A percentile compares a stretch with the other conserved stretches of the same genome.
These are phyloP conservation scores for Aspergillus ostianus DNA, from an alignment of 495 filamentous ascomycete genomes.

Conservation along the genomic window DNA sequence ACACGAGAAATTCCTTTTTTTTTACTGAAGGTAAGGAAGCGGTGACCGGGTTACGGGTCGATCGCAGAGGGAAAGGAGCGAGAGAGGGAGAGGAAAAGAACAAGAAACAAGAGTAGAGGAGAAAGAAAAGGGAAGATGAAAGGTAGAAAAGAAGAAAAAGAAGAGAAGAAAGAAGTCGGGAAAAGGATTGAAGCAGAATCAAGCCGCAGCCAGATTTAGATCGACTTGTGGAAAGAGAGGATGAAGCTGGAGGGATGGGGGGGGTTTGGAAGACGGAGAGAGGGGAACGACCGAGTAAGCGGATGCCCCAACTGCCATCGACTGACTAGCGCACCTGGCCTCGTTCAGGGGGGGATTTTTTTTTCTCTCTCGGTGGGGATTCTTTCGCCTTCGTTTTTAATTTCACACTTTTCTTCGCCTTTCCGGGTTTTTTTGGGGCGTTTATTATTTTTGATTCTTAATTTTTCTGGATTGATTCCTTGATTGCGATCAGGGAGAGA, in stretches of 20 bases:
- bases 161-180: not conserved
- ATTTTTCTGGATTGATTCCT: not conserved
- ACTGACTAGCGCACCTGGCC: not conserved
- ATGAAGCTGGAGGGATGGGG: slow-evolving; percentile 28
- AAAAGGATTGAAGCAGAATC: not conserved
- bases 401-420: not conserved
- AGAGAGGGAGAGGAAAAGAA: not conserved
- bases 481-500: slow-evolving; percentile 11
- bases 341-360: not conserved
- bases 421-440: no score
- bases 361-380: not conserved
- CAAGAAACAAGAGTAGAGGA: slow-evolving; percentile 2
- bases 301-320: slow-evolving; percentile 29
- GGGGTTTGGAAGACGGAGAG: slow-evolving; percentile 17
- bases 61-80: not conserved
- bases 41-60: not conserved
- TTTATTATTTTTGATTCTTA: no score
- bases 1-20: slow-evolving; percentile 5
- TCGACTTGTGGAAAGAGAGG: slow-evolving; percentile 24
- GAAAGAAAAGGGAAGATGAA: not conserved
- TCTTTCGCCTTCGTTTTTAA: not conserved
- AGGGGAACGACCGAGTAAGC: slow-evolving; percentile 38
- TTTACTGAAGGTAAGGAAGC: not conserved
- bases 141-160: slow-evolving; percentile 4
- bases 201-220: slow-evolving; percentile 1